Evolutionary conservation across 2,329 filamentous ascomycete species (phyloP).

Genomic region (Golovinomyces cichoracearum): DNA sequence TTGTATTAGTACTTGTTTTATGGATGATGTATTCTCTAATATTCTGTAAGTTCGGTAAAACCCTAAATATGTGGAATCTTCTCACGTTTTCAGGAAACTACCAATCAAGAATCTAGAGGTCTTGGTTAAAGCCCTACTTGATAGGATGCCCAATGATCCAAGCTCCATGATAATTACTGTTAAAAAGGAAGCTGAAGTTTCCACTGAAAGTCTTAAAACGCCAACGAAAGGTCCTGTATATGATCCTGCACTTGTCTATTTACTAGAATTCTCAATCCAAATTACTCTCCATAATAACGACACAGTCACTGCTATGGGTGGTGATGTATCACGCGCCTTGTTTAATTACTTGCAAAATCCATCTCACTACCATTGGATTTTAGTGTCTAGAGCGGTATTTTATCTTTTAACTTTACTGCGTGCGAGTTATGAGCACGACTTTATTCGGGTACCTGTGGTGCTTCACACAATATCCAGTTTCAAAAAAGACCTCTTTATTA

Average conservation of each 20-base stretch:
- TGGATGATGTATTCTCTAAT: constrained; percentile 59
- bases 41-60: constrained; percentile 33
- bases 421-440: constrained; percentile 71
- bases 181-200: constrained; percentile 53
- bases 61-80: neutral
- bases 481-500: constrained; percentile 48
- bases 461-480: constrained; percentile 80
- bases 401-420: constrained; percentile 65
- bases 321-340: constrained; percentile 54
- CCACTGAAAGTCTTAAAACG: constrained; percentile 32
- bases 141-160: constrained; percentile 66
- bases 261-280: constrained; percentile 73
- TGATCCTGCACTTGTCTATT: constrained; percentile 64
- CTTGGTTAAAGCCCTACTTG: constrained; percentile 47
- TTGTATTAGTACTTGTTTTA: constrained; percentile 71
- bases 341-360: constrained; percentile 61
- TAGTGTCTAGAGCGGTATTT: constrained; percentile 59
- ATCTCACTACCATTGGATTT: constrained; percentile 52
- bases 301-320: constrained; percentile 47
- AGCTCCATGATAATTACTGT: constrained; percentile 63
- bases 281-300: constrained; percentile 51
- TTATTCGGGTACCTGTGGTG: constrained; percentile 72
- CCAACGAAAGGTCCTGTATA: constrained; percentile 37
- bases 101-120: constrained; percentile 30
- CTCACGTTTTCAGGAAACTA: constrained; percentile 25